Evolutionary conservation across 2,329 filamentous ascomycete species (phyloP), one percentile per base, ranked within the genome.

Genomic region (Metarhizium robertsii): DNA sequence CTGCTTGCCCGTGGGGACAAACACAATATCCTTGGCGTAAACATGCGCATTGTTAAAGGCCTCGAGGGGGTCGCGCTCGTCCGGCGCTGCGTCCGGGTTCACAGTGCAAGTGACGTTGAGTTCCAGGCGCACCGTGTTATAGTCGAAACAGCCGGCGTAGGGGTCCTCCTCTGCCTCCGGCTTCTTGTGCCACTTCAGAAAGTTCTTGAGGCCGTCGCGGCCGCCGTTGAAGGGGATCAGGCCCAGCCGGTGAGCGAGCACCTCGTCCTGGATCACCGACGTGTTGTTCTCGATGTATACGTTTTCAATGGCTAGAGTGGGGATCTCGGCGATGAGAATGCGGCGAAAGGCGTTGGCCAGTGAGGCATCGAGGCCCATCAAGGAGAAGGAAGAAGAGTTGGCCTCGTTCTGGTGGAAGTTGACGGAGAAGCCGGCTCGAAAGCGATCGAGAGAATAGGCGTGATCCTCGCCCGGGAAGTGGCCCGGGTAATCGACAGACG

Each of bases 331-430:
- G 71, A 99, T 87, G 65, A 97, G 81, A 65, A 97, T 97, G 65
- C 94, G 90, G 58, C 94, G 91, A 78, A 97, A 96, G 67, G 95
- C 94, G 71, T 99, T 99, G 67, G 94, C 90, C 68, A 99, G 85
- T 54, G 90, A 86, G 66, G 94, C 91, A 69, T 99, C 94, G 64
- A 96, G 75, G 63, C 92, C 92, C 64, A 96, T 81, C 60, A 99
- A 84, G 38, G 92, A 96, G 77, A 99, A 99, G 55, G 87, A 87
- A 47, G 90, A 78, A 65, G 96, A 85, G 67, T 84, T 81, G 57
- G 80, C 80, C 51, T 87, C 80, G 70, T 95, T 94, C 62, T 88
- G 79, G 80, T 97, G 90, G 70, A 96, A 95, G 61, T 88, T 71
- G 67, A 99, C 80, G 58, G 79, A 75, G 69, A 95, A 85, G 62